These are phyloP conservation scores for Narthecium ossifragum DNA, from an alignment of 106 monocot species.

Conservation along the genomic window DNA sequence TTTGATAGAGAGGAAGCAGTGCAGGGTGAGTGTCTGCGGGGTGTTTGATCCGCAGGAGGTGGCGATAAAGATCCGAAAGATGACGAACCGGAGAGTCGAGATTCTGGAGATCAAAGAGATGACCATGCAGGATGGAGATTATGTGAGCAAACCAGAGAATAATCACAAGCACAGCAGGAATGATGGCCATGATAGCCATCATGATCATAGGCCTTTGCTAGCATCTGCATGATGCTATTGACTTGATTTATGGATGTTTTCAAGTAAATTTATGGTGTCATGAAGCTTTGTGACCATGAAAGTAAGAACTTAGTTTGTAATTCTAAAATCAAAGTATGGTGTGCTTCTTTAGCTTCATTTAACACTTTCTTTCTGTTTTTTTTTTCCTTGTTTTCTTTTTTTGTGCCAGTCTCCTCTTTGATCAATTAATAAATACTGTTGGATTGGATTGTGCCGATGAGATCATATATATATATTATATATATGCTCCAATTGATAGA, in stretches of 20 bases:
- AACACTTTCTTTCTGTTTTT: too few relatives aligned
- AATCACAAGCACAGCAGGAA: neutral
- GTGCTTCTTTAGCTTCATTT: too few relatives aligned
- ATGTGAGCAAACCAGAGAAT: too few relatives aligned
- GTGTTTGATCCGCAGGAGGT: slow-evolving; percentile 62
- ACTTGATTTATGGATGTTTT: neutral
- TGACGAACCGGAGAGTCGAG: slow-evolving; percentile 77
- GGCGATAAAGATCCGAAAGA: slow-evolving; percentile 65
- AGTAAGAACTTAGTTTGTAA: too few relatives aligned
- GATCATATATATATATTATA: too few relatives aligned
- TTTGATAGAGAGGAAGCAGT: slow-evolving; percentile 76
- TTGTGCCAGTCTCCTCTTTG: too few relatives aligned
- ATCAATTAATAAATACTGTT: too few relatives aligned
- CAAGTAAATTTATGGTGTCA: neutral
- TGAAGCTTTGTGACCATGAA: too few relatives aligned
- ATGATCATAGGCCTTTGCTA: neutral
- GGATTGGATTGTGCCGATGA: too few relatives aligned
- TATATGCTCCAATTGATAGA: too few relatives aligned
- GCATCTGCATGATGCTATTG: neutral
- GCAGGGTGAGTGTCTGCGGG: slow-evolving; percentile 68
- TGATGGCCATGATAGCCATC: neutral
- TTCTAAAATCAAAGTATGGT: too few relatives aligned
- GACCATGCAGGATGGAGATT: neutral
- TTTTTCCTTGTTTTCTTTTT: too few relatives aligned
- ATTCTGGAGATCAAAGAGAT: slow-evolving; percentile 70